phyloP scores from a whole-genome alignment of 1,139 yeast genomes.

The Torulaspora pretoriensis region DNA sequence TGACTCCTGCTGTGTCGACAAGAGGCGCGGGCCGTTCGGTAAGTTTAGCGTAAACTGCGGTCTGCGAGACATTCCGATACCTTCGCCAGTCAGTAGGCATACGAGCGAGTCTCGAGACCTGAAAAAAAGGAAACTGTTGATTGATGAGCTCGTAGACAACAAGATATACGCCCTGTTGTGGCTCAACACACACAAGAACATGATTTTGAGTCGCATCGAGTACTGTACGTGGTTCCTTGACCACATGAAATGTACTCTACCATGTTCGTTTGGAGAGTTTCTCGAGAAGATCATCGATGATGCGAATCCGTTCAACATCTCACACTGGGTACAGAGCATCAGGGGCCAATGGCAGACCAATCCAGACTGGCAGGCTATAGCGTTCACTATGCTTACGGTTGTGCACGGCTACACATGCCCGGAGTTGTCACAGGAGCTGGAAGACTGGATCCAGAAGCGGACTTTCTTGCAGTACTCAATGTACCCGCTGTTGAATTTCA shows the following conservation, averaged over 20 bases:
- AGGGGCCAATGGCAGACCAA: conserved; percentile 9
- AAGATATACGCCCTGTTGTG: conserved; percentile 16
- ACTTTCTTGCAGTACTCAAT: conserved; percentile 15
- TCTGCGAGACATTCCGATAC: conserved; percentile 1
- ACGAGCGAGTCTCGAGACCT: background rate
- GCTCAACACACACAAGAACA: conserved; percentile 17
- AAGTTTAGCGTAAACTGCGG: conserved; percentile 4
- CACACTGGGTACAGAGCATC: conserved; percentile 8
- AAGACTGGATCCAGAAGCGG: conserved; percentile 19
- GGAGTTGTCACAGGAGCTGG: conserved; percentile 13
- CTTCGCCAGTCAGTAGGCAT: conserved; percentile 8
- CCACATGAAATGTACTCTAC: conserved; percentile 14
- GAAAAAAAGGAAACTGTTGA: conserved; percentile 3
- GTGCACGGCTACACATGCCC: conserved; percentile 15
- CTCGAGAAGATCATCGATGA: conserved; percentile 13
- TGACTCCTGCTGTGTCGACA: conserved; percentile 2
- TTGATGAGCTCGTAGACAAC: conserved; percentile 12
- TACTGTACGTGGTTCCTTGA: conserved; percentile 20
- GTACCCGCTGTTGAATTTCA: conserved; percentile 23
- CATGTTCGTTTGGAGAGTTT: conserved; percentile 10
- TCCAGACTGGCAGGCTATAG: conserved; percentile 14
- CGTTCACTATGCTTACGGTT: conserved; percentile 13
- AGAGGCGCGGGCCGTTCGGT: conserved; percentile 18
- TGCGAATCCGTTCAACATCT: conserved; percentile 7
- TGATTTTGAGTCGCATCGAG: conserved; percentile 16